Evolutionary conservation across 352 stramenopile genomes (phyloP), one percentile per base, ranked within the genome.

Genomic region (Phytophthora tubulina): DNA sequence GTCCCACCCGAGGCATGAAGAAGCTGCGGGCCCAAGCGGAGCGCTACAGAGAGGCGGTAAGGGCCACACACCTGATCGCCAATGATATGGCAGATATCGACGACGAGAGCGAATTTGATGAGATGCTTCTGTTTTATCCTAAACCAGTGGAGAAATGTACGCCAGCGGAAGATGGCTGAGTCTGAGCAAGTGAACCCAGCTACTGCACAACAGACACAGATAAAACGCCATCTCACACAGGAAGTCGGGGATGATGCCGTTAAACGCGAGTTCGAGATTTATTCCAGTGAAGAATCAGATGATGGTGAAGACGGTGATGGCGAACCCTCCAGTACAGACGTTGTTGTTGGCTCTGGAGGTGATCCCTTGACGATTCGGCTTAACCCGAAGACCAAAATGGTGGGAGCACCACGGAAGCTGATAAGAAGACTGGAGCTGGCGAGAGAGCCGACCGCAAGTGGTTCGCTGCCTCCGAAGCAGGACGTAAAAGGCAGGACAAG

Each of bases 21-120:
- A 54, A 54, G 11, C 17, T 15, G 56, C 4, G 56, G 27, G 48
- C 41, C 2, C 50, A 54, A 0, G 2, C 60, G 6, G 27, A 68
- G 2, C 38, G 51, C 4, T 55, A 61, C 31, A 36, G 10, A 38
- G 50, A 61, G 17, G 39, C 41, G 17, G 36, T 60, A 4, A 13
- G 60, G 1, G 39, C 49, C 1, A 61, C 39, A 17, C 50, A 55
- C 9, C 32, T 67, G 14, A 48, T 59, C 11, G 48, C 48, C 0
- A 61, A 21, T 10, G 60, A 68, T 10, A n/a, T 68, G 8, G 39
- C 60, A 7, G 50, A 68, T 14, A 60, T 68, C 17, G 41, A 21
- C 3, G 60, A 61, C 6, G 39, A 60, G 3, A 5, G 2, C 0
- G 35, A 52, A 14, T 63, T 58, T 27, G 27, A 53, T 2, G 17